A percentile compares a stretch with the other conserved stretches of the same genome.
phyloP scores from a whole-genome alignment of 352 stramenopile species.

The Globisporangium recalcitrans region DNA sequence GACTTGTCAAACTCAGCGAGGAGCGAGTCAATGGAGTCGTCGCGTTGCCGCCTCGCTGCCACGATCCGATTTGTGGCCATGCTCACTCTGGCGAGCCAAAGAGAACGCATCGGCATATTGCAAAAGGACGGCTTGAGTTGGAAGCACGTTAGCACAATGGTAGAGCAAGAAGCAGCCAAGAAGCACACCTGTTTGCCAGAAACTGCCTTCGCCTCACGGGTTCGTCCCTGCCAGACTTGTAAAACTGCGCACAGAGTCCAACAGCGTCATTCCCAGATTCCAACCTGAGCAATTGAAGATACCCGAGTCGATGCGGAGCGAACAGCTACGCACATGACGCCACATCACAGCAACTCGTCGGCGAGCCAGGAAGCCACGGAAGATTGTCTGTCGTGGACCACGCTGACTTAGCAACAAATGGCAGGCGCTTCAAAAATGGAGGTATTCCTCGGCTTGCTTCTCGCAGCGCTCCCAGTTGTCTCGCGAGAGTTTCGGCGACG shows the following conservation, averaged over 20 bases:
- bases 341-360: slow-evolving; percentile 20
- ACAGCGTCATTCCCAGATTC: background rate
- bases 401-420: background rate
- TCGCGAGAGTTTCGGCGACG: slow-evolving; percentile 52
- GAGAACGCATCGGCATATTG: background rate
- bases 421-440: too few relatives aligned
- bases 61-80: slow-evolving; percentile 56
- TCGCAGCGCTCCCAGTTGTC: slow-evolving; percentile 75
- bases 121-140: background rate
- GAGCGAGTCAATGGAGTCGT: slow-evolving; percentile 82
- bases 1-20: slow-evolving; percentile 73
- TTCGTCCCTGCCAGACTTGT: slow-evolving; percentile 55
- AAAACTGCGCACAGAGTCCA: slow-evolving; percentile 41
- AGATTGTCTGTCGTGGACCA: slow-evolving; percentile 18
- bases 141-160: too few relatives aligned
- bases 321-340: slow-evolving; percentile 22
- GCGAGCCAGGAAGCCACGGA: slow-evolving; percentile 34
- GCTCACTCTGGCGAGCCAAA: slow-evolving; percentile 28
- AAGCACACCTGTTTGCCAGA: slow-evolving; percentile 51
- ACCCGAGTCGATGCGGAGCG: background rate
- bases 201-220: slow-evolving; percentile 43
- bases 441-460: slow-evolving; percentile 48
- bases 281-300: background rate
- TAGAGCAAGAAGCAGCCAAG: background rate
- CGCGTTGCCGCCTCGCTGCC: slow-evolving; percentile 44